Evolutionary conservation across 2,329 filamentous ascomycete species (phyloP).

Genomic region (Harringtonia aguacate): DNA sequence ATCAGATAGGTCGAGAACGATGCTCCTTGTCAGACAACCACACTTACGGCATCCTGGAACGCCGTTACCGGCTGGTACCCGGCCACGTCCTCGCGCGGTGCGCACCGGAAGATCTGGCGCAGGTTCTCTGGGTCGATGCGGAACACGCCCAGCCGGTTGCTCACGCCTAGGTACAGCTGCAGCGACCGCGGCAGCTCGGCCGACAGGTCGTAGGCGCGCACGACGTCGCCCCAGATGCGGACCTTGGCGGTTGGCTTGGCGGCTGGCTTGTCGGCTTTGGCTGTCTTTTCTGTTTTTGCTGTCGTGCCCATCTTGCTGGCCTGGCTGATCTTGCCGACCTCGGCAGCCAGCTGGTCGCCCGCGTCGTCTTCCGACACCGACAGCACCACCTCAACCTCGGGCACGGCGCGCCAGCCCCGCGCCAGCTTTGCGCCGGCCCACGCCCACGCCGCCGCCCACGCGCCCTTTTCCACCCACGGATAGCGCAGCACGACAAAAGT

Average conservation of each 20-base stretch:
- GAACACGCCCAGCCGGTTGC: slow-evolving; percentile 57
- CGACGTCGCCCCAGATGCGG: slow-evolving; percentile 51
- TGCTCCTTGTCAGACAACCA: too few species aligned
- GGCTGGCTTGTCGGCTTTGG: neutral
- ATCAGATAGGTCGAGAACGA: neutral
- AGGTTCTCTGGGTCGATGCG: slow-evolving; percentile 49
- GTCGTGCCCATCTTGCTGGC: neutral
- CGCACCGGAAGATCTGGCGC: slow-evolving; percentile 49
- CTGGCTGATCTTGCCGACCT: too few species aligned
- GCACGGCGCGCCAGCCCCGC: slow-evolving; percentile 34
- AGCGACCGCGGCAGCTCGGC: slow-evolving; percentile 52
- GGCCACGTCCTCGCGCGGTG: slow-evolving; percentile 44
- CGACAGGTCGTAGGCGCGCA: slow-evolving; percentile 44
- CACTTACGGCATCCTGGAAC: slow-evolving; percentile 61
- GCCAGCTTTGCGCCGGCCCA: slow-evolving; percentile 38
- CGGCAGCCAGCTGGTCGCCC: too few species aligned
- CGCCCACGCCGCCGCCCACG: slow-evolving; percentile 31
- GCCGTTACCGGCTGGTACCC: slow-evolving; percentile 56
- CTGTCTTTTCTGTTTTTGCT: neutral
- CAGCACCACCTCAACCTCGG: slow-evolving; percentile 55
- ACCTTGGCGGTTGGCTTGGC: slow-evolving; percentile 40
- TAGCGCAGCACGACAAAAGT: slow-evolving; percentile 59
- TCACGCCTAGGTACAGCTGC: slow-evolving; percentile 54
- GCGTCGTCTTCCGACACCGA: slow-evolving; percentile 36
- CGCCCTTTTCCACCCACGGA: slow-evolving; percentile 43